Conservation (phyloP, 2,329 filamentous ascomycete genomes). For the Colletotrichum scovillei region DNA sequence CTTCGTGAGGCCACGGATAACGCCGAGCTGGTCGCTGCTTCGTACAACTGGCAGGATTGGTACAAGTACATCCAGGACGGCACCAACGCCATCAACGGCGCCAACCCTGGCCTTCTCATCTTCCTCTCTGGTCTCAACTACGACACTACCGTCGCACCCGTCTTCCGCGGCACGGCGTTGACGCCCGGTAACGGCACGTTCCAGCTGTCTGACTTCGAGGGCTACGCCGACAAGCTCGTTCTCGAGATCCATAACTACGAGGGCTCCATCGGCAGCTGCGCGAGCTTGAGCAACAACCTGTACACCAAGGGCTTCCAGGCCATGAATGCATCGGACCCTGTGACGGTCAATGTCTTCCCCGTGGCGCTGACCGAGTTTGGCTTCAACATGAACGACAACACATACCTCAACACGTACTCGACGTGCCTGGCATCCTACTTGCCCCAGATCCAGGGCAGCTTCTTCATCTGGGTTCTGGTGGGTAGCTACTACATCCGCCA, state of each 20-base stretch:
- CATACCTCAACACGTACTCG: conserved; percentile 61
- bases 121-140: conserved; percentile 70
- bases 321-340: conserved; percentile 50
- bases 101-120: conserved; percentile 64
- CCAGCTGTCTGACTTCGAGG: conserved; percentile 56
- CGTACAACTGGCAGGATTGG: conserved; percentile 69
- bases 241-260: conserved; percentile 73
- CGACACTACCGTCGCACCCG: conserved; percentile 64
- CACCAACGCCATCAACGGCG: conserved; percentile 59
- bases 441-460: conserved; percentile 59
- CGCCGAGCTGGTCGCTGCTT: conserved; percentile 44
- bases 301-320: conserved; percentile 65
- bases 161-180: conserved; percentile 60
- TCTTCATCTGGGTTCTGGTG: conserved; percentile 69
- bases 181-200: conserved; percentile 59
- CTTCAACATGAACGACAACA: conserved; percentile 59
- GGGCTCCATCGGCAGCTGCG: conserved; percentile 60
- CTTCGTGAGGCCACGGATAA: conserved; percentile 56
- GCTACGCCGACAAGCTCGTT: conserved; percentile 65
- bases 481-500: conserved; percentile 68
- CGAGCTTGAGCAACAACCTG: conserved; percentile 56
- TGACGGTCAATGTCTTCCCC: conserved; percentile 49
- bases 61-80: conserved; percentile 62
- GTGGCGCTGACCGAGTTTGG: conserved; percentile 66
- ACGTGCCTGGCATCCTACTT: conserved; percentile 63